Evolutionary conservation across 139 green algal species (phyloP).

Genomic region (Spirogloea muscicola): DNA sequence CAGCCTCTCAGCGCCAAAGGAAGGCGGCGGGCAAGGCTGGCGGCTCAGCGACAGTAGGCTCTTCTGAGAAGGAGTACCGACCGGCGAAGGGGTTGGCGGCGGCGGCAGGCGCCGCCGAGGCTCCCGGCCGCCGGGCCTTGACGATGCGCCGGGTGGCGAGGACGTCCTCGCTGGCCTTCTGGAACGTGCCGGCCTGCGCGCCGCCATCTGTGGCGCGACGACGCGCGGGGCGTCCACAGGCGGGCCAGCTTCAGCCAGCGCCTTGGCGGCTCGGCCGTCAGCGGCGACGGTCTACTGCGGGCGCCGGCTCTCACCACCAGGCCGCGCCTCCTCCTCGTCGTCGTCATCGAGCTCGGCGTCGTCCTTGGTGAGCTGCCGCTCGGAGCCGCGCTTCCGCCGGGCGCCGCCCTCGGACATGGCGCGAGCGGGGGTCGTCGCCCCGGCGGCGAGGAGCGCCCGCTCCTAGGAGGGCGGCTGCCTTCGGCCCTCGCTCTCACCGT

Average conservation of each 20-base stretch:
- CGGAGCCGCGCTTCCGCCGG: slow-evolving; percentile 29
- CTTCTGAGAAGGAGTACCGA: background rate
- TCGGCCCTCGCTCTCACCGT: background rate
- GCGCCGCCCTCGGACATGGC: slow-evolving; percentile 2
- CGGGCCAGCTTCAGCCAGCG: no score
- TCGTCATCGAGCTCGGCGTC: slow-evolving; percentile 9
- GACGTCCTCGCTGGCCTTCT: slow-evolving; percentile 30
- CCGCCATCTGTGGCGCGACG: background rate
- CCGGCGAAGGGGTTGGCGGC: slow-evolving; percentile 23
- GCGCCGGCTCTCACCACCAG: background rate
- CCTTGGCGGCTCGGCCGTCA: no score
- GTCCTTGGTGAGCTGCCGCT: slow-evolving; percentile 43
- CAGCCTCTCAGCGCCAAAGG: no score
- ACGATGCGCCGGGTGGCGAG: slow-evolving; percentile 33
- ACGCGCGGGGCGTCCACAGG: background rate
- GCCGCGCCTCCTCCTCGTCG: background rate
- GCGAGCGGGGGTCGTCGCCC: background rate
- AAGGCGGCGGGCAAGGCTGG: background rate
- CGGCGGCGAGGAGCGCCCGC: background rate
- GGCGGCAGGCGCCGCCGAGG: background rate
- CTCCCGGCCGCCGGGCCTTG: slow-evolving; percentile 26
- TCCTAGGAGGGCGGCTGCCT: background rate
- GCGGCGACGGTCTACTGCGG: background rate
- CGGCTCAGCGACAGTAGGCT: background rate
- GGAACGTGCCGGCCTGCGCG: slow-evolving; percentile 13